These are phyloP conservation scores for Begonia fuchsioides DNA, from an alignment of 306 rosid species.

Conservation along the genomic window DNA sequence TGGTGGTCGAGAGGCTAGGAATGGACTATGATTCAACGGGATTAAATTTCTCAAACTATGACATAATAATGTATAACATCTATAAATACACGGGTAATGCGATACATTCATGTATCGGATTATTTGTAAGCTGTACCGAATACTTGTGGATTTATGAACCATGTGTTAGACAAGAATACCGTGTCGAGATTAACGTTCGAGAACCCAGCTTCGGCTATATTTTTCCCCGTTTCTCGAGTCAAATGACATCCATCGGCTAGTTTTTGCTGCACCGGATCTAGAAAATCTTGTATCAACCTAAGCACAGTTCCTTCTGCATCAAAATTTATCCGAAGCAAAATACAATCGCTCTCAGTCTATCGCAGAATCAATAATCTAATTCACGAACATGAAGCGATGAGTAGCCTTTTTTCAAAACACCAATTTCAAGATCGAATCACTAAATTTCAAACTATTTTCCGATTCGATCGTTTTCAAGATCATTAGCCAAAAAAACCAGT, in stretches of 20 bases:
- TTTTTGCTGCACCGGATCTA: constrained; percentile 66
- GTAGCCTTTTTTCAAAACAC: background rate
- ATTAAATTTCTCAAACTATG: no score
- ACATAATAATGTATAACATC: no score
- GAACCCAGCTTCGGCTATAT: constrained; percentile 51
- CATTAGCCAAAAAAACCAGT: background rate
- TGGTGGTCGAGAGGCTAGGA: no score
- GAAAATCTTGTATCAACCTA: constrained; percentile 38
- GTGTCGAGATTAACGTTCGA: constrained; percentile 36
- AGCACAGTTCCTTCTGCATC: constrained; percentile 52
- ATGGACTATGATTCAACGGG: no score
- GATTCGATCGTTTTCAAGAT: no score
- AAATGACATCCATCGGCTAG: constrained; percentile 69
- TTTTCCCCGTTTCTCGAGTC: constrained; percentile 43
- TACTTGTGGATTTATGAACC: constrained; percentile 41
- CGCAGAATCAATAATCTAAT: background rate
- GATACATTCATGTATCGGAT: no score
- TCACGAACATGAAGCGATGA: background rate
- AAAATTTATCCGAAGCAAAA: background rate
- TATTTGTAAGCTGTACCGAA: constrained; percentile 61
- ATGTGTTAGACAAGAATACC: constrained; percentile 31
- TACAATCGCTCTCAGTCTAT: constrained; percentile 1
- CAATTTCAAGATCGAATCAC: no score
- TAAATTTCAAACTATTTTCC: no score
- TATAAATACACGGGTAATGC: no score